Percentiles rank a stretch among this genome's conserved stretches.
Conservation (phyloP, 2,329 filamentous ascomycete species). For the Chalara sp. region DNA sequence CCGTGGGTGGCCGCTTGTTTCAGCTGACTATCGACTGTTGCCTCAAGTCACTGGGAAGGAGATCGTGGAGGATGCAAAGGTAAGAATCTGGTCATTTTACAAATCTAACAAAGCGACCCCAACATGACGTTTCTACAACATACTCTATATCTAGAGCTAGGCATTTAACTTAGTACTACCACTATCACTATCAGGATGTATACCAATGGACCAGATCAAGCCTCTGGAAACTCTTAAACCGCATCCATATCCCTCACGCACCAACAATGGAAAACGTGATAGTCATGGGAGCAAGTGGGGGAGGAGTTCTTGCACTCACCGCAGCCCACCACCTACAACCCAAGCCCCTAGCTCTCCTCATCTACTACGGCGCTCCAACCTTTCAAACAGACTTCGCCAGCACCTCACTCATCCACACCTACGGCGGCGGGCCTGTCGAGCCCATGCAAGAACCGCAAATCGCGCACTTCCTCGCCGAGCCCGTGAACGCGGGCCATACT, state of each 20-base stretch:
- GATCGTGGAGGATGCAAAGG: slow-evolving; percentile 3
- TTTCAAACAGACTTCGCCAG: background rate
- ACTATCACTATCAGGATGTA: too few relatives aligned
- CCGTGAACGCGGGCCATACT: background rate
- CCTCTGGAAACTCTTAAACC: too few relatives aligned
- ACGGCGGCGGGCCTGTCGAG: too few relatives aligned
- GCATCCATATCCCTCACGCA: too few relatives aligned
- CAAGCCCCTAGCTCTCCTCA: slow-evolving; percentile 1
- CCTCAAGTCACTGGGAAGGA: slow-evolving; percentile 4
- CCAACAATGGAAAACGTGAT: too few relatives aligned
- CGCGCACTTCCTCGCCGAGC: background rate
- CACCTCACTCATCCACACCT: too few relatives aligned
- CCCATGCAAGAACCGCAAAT: background rate
- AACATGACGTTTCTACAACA: too few relatives aligned
- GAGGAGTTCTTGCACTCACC: background rate
- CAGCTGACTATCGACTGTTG: slow-evolving; percentile 7
- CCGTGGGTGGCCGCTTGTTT: slow-evolving; percentile 6
- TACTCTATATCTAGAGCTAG: too few relatives aligned
- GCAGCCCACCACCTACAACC: slow-evolving; percentile 1
- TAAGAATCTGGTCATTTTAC: background rate
- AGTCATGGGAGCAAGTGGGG: background rate
- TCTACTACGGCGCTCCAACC: background rate
- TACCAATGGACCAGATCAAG: too few relatives aligned
- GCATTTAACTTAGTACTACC: too few relatives aligned
- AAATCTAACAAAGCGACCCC: too few relatives aligned